Conservation (phyloP, 805 yeast genomes). For the Candida palmyrensis region DNA sequence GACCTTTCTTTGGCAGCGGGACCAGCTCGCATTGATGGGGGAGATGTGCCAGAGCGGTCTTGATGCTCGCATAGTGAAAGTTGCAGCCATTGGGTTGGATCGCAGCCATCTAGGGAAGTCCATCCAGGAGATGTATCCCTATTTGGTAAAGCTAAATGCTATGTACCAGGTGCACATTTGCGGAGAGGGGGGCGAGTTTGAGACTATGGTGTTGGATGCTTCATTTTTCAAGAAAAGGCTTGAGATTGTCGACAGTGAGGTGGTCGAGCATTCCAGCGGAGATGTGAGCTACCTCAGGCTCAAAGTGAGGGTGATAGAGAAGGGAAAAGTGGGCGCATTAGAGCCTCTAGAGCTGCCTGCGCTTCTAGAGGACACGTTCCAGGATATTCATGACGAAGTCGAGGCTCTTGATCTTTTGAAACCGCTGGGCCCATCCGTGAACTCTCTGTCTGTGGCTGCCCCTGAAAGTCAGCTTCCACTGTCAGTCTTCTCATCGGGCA, state of each 20-base stretch:
- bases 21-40: constrained; percentile 71
- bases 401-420: background rate
- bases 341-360: constrained; percentile 23
- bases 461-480: background rate
- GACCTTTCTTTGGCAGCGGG: constrained; percentile 86
- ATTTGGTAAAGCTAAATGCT: constrained; percentile 49
- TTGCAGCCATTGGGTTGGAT: constrained; percentile 85
- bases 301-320: constrained; percentile 43
- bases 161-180: constrained; percentile 85
- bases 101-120: constrained; percentile 63
- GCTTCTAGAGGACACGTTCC: constrained; percentile 38
- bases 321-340: constrained; percentile 17
- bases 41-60: constrained; percentile 67
- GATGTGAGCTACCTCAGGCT: constrained; percentile 68
- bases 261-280: constrained; percentile 48
- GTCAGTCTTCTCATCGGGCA: constrained; percentile 7
- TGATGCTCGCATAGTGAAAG: constrained; percentile 86
- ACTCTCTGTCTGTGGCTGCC: background rate
- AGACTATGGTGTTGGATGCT: constrained; percentile 85
- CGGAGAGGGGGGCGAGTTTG: constrained; percentile 99
- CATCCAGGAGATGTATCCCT: constrained; percentile 57
- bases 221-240: constrained; percentile 67
- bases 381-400: constrained; percentile 22
- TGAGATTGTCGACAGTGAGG: constrained; percentile 32
- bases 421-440: background rate